Base-by-base conservation (phyloP, 768 basidiomycete genomes). In the Pleurotus salmoneostramineus region DNA sequence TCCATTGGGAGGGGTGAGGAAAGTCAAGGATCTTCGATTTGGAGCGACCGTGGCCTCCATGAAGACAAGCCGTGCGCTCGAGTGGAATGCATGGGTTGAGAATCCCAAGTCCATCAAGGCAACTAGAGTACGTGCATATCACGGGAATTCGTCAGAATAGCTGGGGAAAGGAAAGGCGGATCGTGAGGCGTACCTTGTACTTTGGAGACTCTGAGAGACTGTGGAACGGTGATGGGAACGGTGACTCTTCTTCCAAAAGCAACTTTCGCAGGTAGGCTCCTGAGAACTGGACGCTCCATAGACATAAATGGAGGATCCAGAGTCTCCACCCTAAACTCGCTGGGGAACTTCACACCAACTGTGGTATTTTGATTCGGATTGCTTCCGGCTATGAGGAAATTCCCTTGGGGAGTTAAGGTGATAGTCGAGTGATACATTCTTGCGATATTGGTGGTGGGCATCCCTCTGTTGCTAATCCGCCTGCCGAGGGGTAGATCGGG, bases 1-100 rank as follows among this genome's bases (percentile, higher is more conserved):
- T 0, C 77, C 77, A 63, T 83, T 74, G 1, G 88, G 87, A 3
- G 91, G 91, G 1, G 83, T 84, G 2, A 72, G 73, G n/a, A 91
- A 69, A 45, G 74, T 78, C 47, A 95, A 68, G 8, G 44, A 45
- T 56, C 76, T 10, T 6, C 44, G 44, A 17, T 45, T 17, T 11
- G 6, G 12, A 1, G 65, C 66, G 33, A 71, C 59, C n/a, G 58
- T 60, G 4, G 69, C 64, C 21, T 66, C 58, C 66, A 69, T 64
- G 60, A 68, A 71, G 10, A 71, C 69, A 3, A 71, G 54, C 8
- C 69, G 66, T 6, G 65, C 63, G 37, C 68, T 65, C n/a, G 68
- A 69, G 62, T 71, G 69, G 68, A 70, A 69, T 12, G 67, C 68
- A 59, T 71, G 69, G 8, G 61, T 61, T 8, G 69, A 69, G 58